A percentile compares a stretch with the other conserved stretches of the same genome.
phyloP scores from a whole-genome alignment of 306 rosid species.

The Clitoria ternatea region DNA sequence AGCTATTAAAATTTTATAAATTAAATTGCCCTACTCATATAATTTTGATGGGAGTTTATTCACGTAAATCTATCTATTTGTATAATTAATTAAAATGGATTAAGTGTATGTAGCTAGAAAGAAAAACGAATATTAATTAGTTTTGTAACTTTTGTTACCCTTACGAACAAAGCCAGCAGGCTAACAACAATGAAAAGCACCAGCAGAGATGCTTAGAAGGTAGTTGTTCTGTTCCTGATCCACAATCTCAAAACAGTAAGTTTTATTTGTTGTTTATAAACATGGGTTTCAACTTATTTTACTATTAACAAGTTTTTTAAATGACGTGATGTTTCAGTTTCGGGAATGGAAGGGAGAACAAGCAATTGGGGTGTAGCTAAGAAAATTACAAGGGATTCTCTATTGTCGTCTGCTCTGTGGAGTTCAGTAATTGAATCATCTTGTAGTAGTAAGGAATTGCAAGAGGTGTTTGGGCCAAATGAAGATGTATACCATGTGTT shows the following conservation, averaged over 20 bases:
- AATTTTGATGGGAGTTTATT: no score
- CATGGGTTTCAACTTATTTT: background rate
- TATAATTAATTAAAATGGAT: no score
- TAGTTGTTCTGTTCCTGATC: slow-evolving; percentile 5
- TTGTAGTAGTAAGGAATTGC: slow-evolving; percentile 19
- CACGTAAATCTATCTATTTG: no score
- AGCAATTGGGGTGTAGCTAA: slow-evolving; percentile 28
- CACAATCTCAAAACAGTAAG: background rate
- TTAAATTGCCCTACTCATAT: no score
- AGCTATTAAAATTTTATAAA: no score
- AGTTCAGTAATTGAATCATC: slow-evolving; percentile 42
- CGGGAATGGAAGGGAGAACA: slow-evolving; percentile 23
- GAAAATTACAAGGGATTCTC: slow-evolving; percentile 50
- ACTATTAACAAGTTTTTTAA: background rate
- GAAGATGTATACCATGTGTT: slow-evolving; percentile 35
- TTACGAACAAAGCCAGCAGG: slow-evolving; percentile 59
- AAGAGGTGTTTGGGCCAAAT: slow-evolving; percentile 32
- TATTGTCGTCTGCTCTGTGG: slow-evolving; percentile 54
- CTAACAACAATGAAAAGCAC: slow-evolving; percentile 30
- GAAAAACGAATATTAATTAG: slow-evolving; percentile 4
- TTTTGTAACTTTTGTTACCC: slow-evolving; percentile 32
- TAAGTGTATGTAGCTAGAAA: no score
- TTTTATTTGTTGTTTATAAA: background rate
- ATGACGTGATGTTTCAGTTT: slow-evolving; percentile 9
- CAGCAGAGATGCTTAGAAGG: slow-evolving; percentile 32